Evolutionary conservation across 1,284 basidiomycete genomes (phyloP).

Genomic region (Cryptococcus maquisensis): DNA sequence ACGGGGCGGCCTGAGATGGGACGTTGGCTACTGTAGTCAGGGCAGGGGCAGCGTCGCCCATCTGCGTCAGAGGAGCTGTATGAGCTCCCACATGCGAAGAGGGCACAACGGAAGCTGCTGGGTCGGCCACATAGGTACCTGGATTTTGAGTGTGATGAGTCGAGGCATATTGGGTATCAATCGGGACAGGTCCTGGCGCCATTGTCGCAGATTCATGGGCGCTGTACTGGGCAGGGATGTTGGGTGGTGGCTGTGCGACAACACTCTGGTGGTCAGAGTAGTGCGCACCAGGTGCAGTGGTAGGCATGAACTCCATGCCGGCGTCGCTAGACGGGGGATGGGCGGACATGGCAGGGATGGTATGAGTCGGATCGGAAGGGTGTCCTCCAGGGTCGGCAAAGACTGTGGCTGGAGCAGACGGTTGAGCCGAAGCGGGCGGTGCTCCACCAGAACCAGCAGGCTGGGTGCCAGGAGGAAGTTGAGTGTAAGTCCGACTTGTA

Average conservation of each 20-base stretch:
- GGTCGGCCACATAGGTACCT: slow-evolving; percentile 5
- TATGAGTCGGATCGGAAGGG: not conserved
- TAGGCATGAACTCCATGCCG: not conserved
- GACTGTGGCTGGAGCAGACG: slow-evolving; percentile 1
- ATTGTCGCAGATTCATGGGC: slow-evolving; percentile 6
- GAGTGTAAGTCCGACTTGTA: slow-evolving; percentile 29
- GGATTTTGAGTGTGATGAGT: slow-evolving; percentile 8
- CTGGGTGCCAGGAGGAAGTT: slow-evolving; percentile 12
- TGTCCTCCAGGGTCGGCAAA: slow-evolving; percentile 4
- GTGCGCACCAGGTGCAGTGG: slow-evolving; percentile 6
- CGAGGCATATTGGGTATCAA: slow-evolving; percentile 11
- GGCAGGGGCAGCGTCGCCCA: too few species aligned
- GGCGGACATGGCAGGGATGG: not conserved
- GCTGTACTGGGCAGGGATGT: slow-evolving; percentile 6
- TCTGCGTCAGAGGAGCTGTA: not conserved
- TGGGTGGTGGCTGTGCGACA: slow-evolving; percentile 6
- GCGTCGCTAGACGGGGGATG: not conserved
- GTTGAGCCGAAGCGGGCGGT: not conserved
- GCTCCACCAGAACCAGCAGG: slow-evolving; percentile 2
- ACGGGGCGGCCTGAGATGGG: too few species aligned
- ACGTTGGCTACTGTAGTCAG: too few species aligned
- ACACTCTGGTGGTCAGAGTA: slow-evolving; percentile 16
- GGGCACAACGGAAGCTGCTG: not conserved
- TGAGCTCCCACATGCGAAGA: too few species aligned
- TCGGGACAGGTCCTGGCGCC: slow-evolving; percentile 3